phyloP scores from a whole-genome alignment of 352 stramenopile species.

The Globisporangium megalacanthum region DNA sequence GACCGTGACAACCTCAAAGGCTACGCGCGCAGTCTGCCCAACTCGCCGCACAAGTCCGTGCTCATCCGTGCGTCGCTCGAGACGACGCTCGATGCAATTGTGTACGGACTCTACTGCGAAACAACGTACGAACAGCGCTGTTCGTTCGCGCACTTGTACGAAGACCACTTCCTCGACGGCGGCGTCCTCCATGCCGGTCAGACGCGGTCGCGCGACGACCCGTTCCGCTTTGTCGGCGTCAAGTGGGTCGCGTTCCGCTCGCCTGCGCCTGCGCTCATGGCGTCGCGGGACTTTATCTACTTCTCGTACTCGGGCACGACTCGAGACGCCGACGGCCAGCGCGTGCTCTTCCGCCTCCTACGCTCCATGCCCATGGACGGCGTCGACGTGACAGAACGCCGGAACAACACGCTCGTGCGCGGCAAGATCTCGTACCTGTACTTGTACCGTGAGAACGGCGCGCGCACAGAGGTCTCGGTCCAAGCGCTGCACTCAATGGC shows the following conservation, averaged over 20 bases:
- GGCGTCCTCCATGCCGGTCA: slow-evolving; percentile 34
- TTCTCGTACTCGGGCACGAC: slow-evolving; percentile 33
- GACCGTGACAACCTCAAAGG: slow-evolving; percentile 25
- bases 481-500: slow-evolving; percentile 31
- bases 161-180: slow-evolving; percentile 39
- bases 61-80: slow-evolving; percentile 27
- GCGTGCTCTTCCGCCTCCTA: slow-evolving; percentile 29
- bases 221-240: slow-evolving; percentile 40
- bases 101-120: slow-evolving; percentile 32
- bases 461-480: slow-evolving; percentile 23
- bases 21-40: slow-evolving; percentile 24
- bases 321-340: slow-evolving; percentile 27
- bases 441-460: slow-evolving; percentile 29
- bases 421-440: slow-evolving; percentile 37
- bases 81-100: slow-evolving; percentile 39
- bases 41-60: slow-evolving; percentile 17
- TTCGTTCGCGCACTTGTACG: slow-evolving; percentile 35
- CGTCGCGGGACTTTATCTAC: slow-evolving; percentile 37
- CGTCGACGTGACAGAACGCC: slow-evolving; percentile 20
- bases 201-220: slow-evolving; percentile 26
- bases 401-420: slow-evolving; percentile 26
- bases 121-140: slow-evolving; percentile 29
- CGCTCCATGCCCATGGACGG: slow-evolving; percentile 38
- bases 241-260: slow-evolving; percentile 40
- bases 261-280: slow-evolving; percentile 25